These are phyloP conservation scores for Chenopodium suecicum DNA, from an alignment of 148 eudicot species.

Conservation along the genomic window DNA sequence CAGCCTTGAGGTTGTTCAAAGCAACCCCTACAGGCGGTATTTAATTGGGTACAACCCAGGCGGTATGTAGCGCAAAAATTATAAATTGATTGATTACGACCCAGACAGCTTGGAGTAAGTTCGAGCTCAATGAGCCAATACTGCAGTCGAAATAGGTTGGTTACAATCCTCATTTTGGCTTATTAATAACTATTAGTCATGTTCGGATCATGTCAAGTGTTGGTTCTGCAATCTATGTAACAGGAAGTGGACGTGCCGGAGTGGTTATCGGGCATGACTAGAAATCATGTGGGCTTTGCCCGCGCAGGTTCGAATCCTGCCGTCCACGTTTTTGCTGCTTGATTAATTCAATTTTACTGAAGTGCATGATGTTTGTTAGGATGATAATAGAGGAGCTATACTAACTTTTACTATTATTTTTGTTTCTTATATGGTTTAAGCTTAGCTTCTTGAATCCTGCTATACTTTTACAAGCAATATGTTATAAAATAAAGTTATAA, in stretches of 20 bases:
- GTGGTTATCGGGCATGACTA: conserved; percentile 96
- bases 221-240: not conserved
- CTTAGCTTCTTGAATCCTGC: not conserved
- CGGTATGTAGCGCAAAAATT: no score
- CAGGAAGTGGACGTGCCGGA: not conserved
- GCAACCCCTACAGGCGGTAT: no score
- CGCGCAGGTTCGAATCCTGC: conserved; percentile 79
- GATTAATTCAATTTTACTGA: not conserved
- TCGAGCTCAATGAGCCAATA: no score
- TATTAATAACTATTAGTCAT: not conserved
- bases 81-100: no score
- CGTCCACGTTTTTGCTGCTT: conserved; percentile 36
- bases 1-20: no score
- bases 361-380: not conserved
- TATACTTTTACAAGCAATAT: not conserved
- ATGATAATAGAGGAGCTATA: not conserved
- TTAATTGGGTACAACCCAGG: no score
- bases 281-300: conserved; percentile 98
- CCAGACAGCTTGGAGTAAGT: no score
- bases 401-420: not conserved
- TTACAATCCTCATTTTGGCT: not conserved
- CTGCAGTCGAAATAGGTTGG: no score
- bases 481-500: not conserved
- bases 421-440: not conserved
- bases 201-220: not conserved